phyloP scores from a whole-genome alignment of 2,329 filamentous ascomycete genomes.

The Incumbomyces delicatus region DNA sequence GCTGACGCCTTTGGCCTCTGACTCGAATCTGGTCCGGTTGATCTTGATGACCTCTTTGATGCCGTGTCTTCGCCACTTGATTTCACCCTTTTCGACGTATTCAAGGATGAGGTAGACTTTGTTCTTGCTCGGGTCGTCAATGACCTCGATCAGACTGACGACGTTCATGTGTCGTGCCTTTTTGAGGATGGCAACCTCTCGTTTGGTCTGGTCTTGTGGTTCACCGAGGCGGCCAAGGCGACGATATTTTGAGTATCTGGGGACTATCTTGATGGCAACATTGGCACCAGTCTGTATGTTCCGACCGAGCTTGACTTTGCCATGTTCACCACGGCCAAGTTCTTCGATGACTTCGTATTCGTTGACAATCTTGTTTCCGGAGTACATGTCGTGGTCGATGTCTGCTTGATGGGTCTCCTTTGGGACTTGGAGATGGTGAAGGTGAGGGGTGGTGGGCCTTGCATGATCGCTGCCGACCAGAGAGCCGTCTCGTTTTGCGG shows the following conservation, averaged over 20 bases:
- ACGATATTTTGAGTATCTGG: constrained; percentile 85
- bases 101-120: constrained; percentile 98
- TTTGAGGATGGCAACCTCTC: constrained; percentile 95
- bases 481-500: constrained; percentile 20
- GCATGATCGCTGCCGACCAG: constrained; percentile 27
- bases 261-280: constrained; percentile 98
- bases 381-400: constrained; percentile 78
- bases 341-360: constrained; percentile 96
- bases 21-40: constrained; percentile 71
- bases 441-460: constrained; percentile 46
- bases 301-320: constrained; percentile 91
- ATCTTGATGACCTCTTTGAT: constrained; percentile 71
- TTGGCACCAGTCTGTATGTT: constrained; percentile 65
- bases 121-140: constrained; percentile 89
- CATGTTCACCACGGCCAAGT: constrained; percentile 88
- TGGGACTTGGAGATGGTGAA: constrained; percentile 65
- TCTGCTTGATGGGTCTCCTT: constrained; percentile 85
- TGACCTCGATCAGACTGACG: constrained; percentile 88
- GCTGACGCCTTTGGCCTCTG: constrained; percentile 62
- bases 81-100: constrained; percentile 87
- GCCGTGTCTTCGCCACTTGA: constrained; percentile 86
- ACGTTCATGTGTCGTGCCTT: constrained; percentile 98
- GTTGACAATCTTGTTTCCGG: constrained; percentile 92
- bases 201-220: constrained; percentile 67
- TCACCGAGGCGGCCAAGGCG: constrained; percentile 69